A percentile compares a stretch with the other conserved stretches of the same genome.
These are phyloP conservation scores for Aspergillus eucalypticola DNA, from an alignment of 2,329 filamentous ascomycete species.

Conservation along the genomic window DNA sequence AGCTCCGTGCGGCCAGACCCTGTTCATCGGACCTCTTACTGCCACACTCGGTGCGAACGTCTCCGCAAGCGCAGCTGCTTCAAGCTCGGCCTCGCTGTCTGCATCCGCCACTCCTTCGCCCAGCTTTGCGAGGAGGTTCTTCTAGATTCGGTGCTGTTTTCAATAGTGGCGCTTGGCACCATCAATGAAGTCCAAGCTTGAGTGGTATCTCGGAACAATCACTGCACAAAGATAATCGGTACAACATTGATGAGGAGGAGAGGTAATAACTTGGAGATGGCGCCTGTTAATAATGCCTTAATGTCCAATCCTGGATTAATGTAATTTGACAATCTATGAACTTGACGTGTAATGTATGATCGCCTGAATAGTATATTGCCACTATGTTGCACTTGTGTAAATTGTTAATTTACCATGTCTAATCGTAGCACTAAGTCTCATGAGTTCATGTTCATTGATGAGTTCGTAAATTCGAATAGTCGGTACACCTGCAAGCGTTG, in stretches of 20 bases:
- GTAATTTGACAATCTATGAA: neutral
- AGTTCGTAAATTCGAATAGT: too few relatives aligned
- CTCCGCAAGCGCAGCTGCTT: slow-evolving; percentile 7
- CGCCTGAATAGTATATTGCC: neutral
- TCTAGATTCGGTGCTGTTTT: neutral
- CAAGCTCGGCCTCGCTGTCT: slow-evolving; percentile 9
- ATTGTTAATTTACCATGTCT: neutral
- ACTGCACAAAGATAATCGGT: neutral
- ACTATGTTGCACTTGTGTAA: neutral
- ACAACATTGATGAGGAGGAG: neutral
- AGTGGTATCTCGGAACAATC: neutral
- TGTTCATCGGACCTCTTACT: slow-evolving; percentile 26
- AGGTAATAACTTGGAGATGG: neutral
- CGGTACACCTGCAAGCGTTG: too few relatives aligned
- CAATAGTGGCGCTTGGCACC: neutral
- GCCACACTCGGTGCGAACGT: slow-evolving; percentile 20
- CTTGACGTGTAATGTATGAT: neutral
- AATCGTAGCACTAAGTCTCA: too few relatives aligned
- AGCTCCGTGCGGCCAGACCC: slow-evolving; percentile 22
- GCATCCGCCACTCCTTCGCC: slow-evolving; percentile 6
- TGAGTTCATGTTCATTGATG: too few relatives aligned
- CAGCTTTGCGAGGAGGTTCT: slow-evolving; percentile 4
- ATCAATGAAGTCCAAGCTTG: neutral
- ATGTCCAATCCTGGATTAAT: neutral
- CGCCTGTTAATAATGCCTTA: neutral